These are phyloP conservation scores for Phytophthora hybrid DNA, from an alignment of 352 stramenopile species.

Conservation along the genomic window DNA sequence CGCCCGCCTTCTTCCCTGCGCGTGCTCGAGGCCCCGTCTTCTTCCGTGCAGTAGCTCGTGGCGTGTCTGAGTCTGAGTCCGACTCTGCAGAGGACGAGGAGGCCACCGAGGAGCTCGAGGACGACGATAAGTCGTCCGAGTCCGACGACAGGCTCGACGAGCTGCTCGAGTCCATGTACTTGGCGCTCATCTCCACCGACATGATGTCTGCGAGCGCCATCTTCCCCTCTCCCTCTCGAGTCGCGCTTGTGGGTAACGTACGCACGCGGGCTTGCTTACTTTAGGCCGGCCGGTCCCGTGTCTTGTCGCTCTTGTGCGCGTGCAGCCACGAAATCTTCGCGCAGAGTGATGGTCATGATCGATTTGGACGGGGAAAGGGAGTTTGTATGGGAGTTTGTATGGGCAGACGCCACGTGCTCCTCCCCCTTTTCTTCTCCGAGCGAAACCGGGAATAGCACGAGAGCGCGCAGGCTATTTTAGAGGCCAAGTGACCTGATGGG, in stretches of 20 bases:
- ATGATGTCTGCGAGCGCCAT: constrained; percentile 84
- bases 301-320: constrained; percentile 23
- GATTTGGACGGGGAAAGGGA: background rate
- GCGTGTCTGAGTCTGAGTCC: constrained; percentile 45
- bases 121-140: constrained; percentile 62
- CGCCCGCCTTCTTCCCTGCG: constrained; percentile 6
- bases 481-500: background rate
- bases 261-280: constrained; percentile 27
- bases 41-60: constrained; percentile 34
- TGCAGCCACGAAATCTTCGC: constrained; percentile 50
- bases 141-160: constrained; percentile 83
- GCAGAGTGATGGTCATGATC: constrained; percentile 49
- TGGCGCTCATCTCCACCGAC: constrained; percentile 74
- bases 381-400: background rate
- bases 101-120: constrained; percentile 50
- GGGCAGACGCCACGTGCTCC: background rate
- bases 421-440: background rate
- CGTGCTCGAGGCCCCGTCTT: constrained; percentile 17
- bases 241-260: constrained; percentile 28
- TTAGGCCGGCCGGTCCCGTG: constrained; percentile 28
- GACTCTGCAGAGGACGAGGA: constrained; percentile 50
- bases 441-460: background rate
- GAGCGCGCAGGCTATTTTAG: background rate
- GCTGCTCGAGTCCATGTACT: constrained; percentile 84
- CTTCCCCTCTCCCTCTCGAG: constrained; percentile 3